Base-by-base conservation (phyloP, 805 yeast genomes). In the Metschnikowia picachoensis region DNA sequence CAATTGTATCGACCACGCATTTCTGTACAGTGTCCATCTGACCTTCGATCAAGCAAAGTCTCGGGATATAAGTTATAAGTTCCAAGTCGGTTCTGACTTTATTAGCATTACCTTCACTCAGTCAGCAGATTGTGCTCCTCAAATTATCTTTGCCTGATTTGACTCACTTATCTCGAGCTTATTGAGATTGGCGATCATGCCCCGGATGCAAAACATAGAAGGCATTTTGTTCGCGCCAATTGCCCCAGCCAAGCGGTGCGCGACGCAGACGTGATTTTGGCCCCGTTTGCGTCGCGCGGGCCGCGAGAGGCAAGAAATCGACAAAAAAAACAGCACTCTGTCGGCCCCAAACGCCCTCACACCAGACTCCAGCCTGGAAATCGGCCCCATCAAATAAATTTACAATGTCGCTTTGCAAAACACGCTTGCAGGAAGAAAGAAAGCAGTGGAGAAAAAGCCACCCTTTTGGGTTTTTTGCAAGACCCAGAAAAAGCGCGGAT, bases 371-470 rank as follows among this genome's bases (percentile, higher is more conserved):
- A 31, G 37, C 46, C n/a, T 32, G n/a, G 39, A 34, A 37, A 8
- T n/a, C 25, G 35, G 39, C 41, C 41, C 37, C 30, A 15, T 30
- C 30, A 14, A 43, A 20, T 15, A 11, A 11, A 27, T n/a, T 36
- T 27, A 41, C 37, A 41, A 60, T 61, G 76, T 71, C 86, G 48
- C 77, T 89, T 49, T 84, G 95, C 64, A 72, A 83, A 53, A 88
- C 82, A 48, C 80, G 99, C 58, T 78, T 92, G 35, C 97, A 91
- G 61, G 96, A 90, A 66, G 99, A 92, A 54, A 83, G 99, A 66
- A 92, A 91, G 68, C 89, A 86, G 65, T 94, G 99, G 99, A 82
- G 99, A 57, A 92, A 89, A 64, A 97, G 90, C 64, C 99, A 94
- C 63, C 99, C 99, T 0, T 94, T 91, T 67, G 98, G 98, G 8